Conservation (phyloP, 2,329 filamentous ascomycete genomes). For the Fusarium sublunatum region DNA sequence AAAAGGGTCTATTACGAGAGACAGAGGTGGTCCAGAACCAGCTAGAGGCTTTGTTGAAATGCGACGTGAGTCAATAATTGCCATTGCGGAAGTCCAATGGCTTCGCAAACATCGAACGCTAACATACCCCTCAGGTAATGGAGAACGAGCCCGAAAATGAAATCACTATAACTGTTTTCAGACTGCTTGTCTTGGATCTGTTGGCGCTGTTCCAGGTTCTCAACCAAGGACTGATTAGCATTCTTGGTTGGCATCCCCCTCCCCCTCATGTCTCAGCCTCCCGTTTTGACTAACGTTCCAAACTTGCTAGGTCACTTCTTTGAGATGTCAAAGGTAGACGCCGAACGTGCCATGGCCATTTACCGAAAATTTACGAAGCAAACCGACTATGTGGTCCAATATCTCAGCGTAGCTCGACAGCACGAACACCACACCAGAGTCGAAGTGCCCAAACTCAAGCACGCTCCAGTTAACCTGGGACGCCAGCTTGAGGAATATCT, state of each 20-base stretch:
- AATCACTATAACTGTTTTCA: conserved; percentile 93
- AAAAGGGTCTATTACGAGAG: conserved; percentile 91
- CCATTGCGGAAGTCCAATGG: background rate
- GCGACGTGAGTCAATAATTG: conserved; percentile 73
- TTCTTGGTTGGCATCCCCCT: conserved; percentile 74
- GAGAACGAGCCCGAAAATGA: conserved; percentile 93
- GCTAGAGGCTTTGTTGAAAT: conserved; percentile 85
- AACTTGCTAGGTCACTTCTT: conserved; percentile 84
- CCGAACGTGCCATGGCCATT: conserved; percentile 88
- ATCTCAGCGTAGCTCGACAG: conserved; percentile 85
- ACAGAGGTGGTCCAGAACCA: conserved; percentile 92
- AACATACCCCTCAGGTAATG: conserved; percentile 71
- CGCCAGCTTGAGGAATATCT: conserved; percentile 94
- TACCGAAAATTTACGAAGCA: conserved; percentile 93
- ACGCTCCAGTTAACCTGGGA: conserved; percentile 91
- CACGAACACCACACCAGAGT: conserved; percentile 93
- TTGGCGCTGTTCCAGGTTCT: conserved; percentile 92
- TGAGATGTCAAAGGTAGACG: conserved; percentile 95
- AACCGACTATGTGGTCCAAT: conserved; percentile 92
- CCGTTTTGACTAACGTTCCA: conserved; percentile 20
- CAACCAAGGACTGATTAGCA: conserved; percentile 97
- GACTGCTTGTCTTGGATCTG: conserved; percentile 89
- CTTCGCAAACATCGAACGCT: conserved; percentile 1
- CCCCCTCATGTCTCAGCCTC: conserved; percentile 22
- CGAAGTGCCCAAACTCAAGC: conserved; percentile 96